Evolutionary conservation across 2,329 filamentous ascomycete genomes (phyloP).

Genomic region (Parasarocladium wereldwijsianum): DNA sequence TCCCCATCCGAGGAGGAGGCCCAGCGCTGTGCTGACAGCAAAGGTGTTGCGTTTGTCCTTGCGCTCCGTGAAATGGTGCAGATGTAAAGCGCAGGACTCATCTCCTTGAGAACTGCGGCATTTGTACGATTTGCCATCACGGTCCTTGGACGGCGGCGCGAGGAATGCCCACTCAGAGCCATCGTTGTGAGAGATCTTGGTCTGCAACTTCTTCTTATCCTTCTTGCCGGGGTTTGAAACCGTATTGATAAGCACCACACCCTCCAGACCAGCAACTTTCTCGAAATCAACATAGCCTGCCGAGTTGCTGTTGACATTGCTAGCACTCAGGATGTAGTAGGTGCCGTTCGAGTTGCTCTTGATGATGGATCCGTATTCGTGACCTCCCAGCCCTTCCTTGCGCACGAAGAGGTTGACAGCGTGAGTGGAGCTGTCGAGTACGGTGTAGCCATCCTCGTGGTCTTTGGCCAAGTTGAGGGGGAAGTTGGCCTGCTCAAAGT

Average conservation of each 20-base stretch:
- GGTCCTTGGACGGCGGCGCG: constrained; percentile 54
- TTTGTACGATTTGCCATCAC: constrained; percentile 53
- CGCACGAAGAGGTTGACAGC: constrained; percentile 90
- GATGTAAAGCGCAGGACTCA: constrained; percentile 68
- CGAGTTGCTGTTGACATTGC: constrained; percentile 67
- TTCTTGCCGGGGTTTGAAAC: constrained; percentile 59
- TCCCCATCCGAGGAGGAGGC: constrained; percentile 79
- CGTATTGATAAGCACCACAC: constrained; percentile 74
- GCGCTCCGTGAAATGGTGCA: constrained; percentile 93
- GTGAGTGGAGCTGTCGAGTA: constrained; percentile 88
- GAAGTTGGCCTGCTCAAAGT: constrained; percentile 73
- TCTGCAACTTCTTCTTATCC: constrained; percentile 81
- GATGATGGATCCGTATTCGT: constrained; percentile 72
- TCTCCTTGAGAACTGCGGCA: constrained; percentile 48
- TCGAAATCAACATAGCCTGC: constrained; percentile 84
- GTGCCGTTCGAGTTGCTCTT: constrained; percentile 99
- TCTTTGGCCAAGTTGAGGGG: constrained; percentile 70
- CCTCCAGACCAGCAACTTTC: constrained; percentile 84
- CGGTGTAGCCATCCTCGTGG: constrained; percentile 74
- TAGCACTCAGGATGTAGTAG: constrained; percentile 74
- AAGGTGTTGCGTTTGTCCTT: constrained; percentile 70
- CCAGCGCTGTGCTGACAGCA: constrained; percentile 76
- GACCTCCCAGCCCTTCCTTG: constrained; percentile 48
- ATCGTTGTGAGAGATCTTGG: constrained; percentile 92
- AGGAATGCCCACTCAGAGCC: constrained; percentile 76